Evolutionary conservation across 2,329 filamentous ascomycete species (phyloP).

Genomic region (Colletotrichum paranaense): DNA sequence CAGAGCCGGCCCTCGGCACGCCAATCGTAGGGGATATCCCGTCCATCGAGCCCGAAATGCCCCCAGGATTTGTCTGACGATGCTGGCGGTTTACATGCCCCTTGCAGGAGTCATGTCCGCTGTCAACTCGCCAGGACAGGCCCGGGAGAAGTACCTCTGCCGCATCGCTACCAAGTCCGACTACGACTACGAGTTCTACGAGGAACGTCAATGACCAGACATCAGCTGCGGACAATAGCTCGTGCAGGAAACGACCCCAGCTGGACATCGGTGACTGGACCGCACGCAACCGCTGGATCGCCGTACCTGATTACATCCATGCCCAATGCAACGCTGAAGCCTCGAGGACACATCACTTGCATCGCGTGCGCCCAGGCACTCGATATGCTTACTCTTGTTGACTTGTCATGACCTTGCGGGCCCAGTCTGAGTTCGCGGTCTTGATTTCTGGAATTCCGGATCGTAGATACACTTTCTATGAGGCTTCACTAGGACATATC

Average conservation of each 20-base stretch:
- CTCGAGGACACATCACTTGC: neutral
- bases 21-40: slow-evolving; percentile 7
- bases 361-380: neutral
- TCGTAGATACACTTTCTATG: neutral
- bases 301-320: neutral
- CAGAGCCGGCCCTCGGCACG: neutral
- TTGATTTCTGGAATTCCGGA: neutral
- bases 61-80: neutral
- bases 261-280: neutral
- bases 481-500: slow-evolving; percentile 11
- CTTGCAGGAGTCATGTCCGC: slow-evolving; percentile 31
- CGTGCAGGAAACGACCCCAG: neutral
- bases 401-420: neutral
- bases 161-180: neutral
- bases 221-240: neutral
- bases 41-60: neutral
- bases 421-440: neutral
- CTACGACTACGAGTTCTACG: neutral
- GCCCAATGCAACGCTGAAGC: neutral
- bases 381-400: neutral
- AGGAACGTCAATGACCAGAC: slow-evolving; percentile 19
- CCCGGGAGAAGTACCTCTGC: neutral
- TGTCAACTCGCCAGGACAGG: slow-evolving; percentile 17
- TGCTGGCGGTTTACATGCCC: slow-evolving; percentile 4
- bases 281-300: neutral